Base-by-base conservation (phyloP, 1,284 basidiomycete genomes). In the Apiotrichum gamsii region DNA sequence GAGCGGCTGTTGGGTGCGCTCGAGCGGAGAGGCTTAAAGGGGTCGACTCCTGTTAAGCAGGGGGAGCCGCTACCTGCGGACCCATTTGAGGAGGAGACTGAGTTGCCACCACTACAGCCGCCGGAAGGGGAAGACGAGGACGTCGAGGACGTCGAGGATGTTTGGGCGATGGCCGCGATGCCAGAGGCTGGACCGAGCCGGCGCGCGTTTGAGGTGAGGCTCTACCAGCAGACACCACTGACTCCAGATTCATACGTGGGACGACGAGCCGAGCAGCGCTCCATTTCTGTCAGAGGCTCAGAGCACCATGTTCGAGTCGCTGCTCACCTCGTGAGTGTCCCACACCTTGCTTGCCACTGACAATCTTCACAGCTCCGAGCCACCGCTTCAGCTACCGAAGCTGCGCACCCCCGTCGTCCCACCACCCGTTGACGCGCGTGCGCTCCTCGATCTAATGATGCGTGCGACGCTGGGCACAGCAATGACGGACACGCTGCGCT, bases 381-480 rank as follows among this genome's bases (percentile, higher is more conserved):
- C 58, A 0, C 47, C 54, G 0, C 39, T 58, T 2, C 20, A 43
- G 2, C 48, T 63, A 8, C 58, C 60, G 1, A 47, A 45, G 10
- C 45, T 64, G 1, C 38, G 39, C 8, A 45, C 53, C 4, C 36
- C 50, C 0, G 23, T 44, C 1, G 35, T 31, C 8, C 34, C 31
- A 13, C 53, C 51, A 3, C 45, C 59, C 5, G 35, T 46, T 9
- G 44, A 59, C 19, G 48, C 58, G 8, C 37, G 38, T 8, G 35
- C 42, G 5, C 44, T 66, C 0, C 44, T 67, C 24, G 45, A 52
- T 9, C 47, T 62, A 10, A 51, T 67, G 49, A 55, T 69, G 39
- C 52, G 54, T 10, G 54, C 67, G 3, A 65, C 67, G 3, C 37
- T 66, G 20, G 66, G 66, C 9, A 65, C 60, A 11, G 51, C 53